phyloP scores from a whole-genome alignment of 331 rosid genomes.

The Erythrophleum ivorense region DNA sequence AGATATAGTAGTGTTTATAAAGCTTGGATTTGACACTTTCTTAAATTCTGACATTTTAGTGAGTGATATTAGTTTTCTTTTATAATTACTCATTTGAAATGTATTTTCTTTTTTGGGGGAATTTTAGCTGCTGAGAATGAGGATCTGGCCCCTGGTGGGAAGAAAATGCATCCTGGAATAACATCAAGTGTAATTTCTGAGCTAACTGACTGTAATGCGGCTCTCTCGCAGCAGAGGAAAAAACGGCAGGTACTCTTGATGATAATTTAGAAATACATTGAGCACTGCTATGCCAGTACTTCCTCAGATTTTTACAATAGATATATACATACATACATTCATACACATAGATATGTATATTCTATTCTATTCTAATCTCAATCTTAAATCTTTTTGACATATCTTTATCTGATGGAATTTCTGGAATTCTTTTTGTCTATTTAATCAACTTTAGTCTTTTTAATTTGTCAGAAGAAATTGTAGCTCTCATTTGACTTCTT shows the following conservation, averaged over 20 bases:
- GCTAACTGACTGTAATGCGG: slow-evolving; percentile 70
- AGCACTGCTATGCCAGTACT: slow-evolving; percentile 2
- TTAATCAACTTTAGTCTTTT: not conserved
- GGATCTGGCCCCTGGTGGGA: slow-evolving; percentile 53
- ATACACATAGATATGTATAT: too few species aligned
- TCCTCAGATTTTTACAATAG: not conserved
- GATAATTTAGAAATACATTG: slow-evolving; percentile 3
- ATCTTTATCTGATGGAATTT: slow-evolving; percentile 1
- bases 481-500: slow-evolving; percentile 4
- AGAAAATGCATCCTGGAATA: slow-evolving; percentile 58
- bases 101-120: not conserved
- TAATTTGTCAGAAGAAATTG: slow-evolving; percentile 13
- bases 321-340: too few species aligned
- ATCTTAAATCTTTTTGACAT: not conserved
- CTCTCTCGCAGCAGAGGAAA: slow-evolving; percentile 76
- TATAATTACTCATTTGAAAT: not conserved
- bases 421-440: slow-evolving; percentile 1
- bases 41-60: not conserved
- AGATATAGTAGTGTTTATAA: not conserved
- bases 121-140: slow-evolving; percentile 55
- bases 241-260: slow-evolving; percentile 59
- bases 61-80: not conserved
- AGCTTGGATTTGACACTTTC: too few species aligned
- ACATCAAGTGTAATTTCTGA: slow-evolving; percentile 55
- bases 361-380: not conserved